Conservation (phyloP, 768 basidiomycete genomes). For the Suillus paluster region DNA sequence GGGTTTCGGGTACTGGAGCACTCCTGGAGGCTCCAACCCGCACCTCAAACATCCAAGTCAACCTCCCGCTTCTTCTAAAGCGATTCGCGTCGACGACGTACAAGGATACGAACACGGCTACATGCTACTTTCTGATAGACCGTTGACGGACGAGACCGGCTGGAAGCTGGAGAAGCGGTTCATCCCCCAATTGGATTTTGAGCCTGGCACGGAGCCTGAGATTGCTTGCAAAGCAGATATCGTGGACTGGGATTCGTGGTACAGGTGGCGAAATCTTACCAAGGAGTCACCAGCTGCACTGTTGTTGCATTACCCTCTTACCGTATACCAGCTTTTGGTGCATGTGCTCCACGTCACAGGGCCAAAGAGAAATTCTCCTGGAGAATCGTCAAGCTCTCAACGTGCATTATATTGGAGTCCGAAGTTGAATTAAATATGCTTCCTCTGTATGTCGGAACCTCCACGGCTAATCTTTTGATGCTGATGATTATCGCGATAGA, state of each 20-base stretch:
- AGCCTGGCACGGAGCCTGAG: constrained; percentile 28
- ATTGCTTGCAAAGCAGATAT: constrained; percentile 34
- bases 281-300: constrained; percentile 47
- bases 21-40: constrained; percentile 37
- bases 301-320: constrained; percentile 49
- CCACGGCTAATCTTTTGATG: not conserved
- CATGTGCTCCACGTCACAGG: constrained; percentile 37
- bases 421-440: constrained; percentile 45
- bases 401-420: constrained; percentile 43
- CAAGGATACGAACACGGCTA: constrained; percentile 38
- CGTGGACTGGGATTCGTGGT: constrained; percentile 48
- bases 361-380: constrained; percentile 23
- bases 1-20: constrained; percentile 48
- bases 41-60: constrained; percentile 29
- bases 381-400: constrained; percentile 31
- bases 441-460: constrained; percentile 38
- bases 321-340: constrained; percentile 43
- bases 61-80: constrained; percentile 4
- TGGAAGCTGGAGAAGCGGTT: constrained; percentile 43
- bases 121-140: constrained; percentile 34
- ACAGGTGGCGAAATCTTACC: constrained; percentile 49
- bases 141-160: constrained; percentile 36
- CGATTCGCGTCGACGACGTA: constrained; percentile 13
- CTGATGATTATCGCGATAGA: constrained; percentile 25
- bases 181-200: constrained; percentile 39